Conservation (phyloP, 1,139 yeast genomes). For the Groenewaldozyma auringiensis region DNA sequence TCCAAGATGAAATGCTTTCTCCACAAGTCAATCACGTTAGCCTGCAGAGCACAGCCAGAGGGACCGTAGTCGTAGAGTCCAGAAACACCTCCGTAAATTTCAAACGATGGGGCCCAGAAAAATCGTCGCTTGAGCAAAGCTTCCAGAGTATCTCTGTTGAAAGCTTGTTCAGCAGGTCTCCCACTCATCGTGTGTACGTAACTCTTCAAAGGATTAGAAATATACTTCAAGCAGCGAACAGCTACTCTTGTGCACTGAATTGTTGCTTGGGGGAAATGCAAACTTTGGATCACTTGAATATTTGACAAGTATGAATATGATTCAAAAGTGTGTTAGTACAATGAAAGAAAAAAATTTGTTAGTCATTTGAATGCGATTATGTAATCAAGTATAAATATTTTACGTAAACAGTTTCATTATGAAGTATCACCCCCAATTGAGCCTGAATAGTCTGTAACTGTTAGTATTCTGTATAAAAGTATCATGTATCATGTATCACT, state of each 20-base stretch:
- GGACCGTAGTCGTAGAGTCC: slow-evolving; percentile 99
- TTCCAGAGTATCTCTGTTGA: slow-evolving; percentile 81
- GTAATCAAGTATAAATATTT: too few species aligned
- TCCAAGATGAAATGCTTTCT: slow-evolving; percentile 95
- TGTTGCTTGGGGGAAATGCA: too few species aligned
- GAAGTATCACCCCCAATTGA: too few species aligned
- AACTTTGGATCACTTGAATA: too few species aligned
- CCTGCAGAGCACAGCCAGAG: slow-evolving; percentile 98
- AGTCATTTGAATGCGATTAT: too few species aligned
- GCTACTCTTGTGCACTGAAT: neutral
- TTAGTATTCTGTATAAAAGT: too few species aligned
- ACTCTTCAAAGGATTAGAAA: slow-evolving; percentile 9
- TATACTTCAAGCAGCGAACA: neutral
- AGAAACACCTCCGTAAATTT: slow-evolving; percentile 96
- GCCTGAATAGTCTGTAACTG: too few species aligned
- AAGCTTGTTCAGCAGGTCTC: slow-evolving; percentile 24
- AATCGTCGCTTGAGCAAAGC: slow-evolving; percentile 90
- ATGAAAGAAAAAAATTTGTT: too few species aligned
- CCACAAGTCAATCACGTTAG: slow-evolving; percentile 91
- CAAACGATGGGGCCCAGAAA: slow-evolving; percentile 96
- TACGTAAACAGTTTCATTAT: too few species aligned
- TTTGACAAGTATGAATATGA: too few species aligned
- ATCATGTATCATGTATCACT: too few species aligned
- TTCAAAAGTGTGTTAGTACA: too few species aligned
- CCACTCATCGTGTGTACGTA: neutral